Conservation (phyloP, 148 eudicot species). For the Arbutus unedo region DNA sequence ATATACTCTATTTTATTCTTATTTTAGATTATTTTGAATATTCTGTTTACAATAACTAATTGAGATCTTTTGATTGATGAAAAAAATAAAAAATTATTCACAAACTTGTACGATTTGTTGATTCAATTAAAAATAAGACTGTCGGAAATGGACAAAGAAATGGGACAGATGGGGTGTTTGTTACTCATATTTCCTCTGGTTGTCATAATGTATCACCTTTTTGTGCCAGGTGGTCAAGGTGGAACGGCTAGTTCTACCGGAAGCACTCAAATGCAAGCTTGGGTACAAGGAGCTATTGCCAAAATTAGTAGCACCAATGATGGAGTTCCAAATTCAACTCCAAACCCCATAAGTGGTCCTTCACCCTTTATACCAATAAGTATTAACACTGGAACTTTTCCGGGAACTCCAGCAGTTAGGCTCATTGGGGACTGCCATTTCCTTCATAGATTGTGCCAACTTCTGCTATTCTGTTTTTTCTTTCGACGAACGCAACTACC, state of each 20-base stretch:
- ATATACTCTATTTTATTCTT: neutral
- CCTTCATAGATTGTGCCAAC: conserved; percentile 92
- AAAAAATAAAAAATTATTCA: neutral
- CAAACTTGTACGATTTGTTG: neutral
- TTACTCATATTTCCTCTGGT: neutral
- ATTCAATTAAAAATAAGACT: neutral
- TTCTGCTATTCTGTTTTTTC: conserved; percentile 90
- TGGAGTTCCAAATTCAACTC: conserved; percentile 61
- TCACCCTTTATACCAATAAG: conserved; percentile 90
- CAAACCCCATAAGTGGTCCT: conserved; percentile 72
- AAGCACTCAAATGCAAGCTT: conserved; percentile 94
- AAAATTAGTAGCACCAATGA: conserved; percentile 91
- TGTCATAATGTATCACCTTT: conserved; percentile 1
- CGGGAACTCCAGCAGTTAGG: conserved; percentile 99
- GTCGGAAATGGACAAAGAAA: neutral
- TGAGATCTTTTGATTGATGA: neutral
- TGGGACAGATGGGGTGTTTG: neutral
- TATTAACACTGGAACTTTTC: conserved; percentile 96
- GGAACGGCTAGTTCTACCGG: conserved; percentile 81
- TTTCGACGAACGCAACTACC: conserved; percentile 74
- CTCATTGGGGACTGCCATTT: conserved; percentile 96
- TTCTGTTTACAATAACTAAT: neutral
- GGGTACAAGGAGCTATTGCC: conserved; percentile 99
- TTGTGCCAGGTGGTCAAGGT: conserved; percentile 66
- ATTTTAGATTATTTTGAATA: too few relatives aligned